Evolutionary conservation across 2,329 filamentous ascomycete species (phyloP), one percentile per base, ranked within the genome.

Genomic region (Hymenoscyphus repandus): DNA sequence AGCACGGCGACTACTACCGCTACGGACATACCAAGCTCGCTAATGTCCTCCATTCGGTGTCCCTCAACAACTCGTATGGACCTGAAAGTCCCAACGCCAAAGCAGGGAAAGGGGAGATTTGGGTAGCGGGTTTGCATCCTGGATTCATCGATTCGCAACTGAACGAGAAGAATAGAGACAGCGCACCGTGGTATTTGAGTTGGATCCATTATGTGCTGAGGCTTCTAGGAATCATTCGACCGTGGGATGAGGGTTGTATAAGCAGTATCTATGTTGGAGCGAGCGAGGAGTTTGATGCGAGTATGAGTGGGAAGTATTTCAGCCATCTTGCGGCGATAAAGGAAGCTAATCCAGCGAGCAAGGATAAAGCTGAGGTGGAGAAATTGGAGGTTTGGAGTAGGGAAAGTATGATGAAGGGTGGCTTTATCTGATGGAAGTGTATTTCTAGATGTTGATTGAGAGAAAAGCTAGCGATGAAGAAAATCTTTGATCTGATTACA

Each of bases 21-120:
- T 59, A 59, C 43, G 57, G 57, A 3, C 41, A 50, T 11, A 53
- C 49, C 11, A 59, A 59, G 37, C 51, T 58, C 7, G 58, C 51
- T 1, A 59, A 61, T 31, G 47, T 58, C 5, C 46, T 61, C 10
- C 52, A 57, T 33, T 47, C 55, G 12, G 52, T 55, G 22, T 47
- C 40, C 11, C 32, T 61, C 6, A 45, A 61, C 41, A 39, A 45
- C 20, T 17, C 41, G 13, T 61, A 57, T 33, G 57, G 55, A 12
- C 52, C 57, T 3, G 45, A 39, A 13, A 55, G 50, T 27, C 22
- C n/a, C 22, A 51, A 27, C 39, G 34, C 52, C 3, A 51, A 43
- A 15, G 41, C 40, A 17, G 50, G 52, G 4, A 43, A 52, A 12
- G 57, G 56, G 18, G 52, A 54, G 42, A 52, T 60, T 11, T 58